phyloP scores from a whole-genome alignment of 2,329 filamentous ascomycete species.

The Diplodia intermedia region DNA sequence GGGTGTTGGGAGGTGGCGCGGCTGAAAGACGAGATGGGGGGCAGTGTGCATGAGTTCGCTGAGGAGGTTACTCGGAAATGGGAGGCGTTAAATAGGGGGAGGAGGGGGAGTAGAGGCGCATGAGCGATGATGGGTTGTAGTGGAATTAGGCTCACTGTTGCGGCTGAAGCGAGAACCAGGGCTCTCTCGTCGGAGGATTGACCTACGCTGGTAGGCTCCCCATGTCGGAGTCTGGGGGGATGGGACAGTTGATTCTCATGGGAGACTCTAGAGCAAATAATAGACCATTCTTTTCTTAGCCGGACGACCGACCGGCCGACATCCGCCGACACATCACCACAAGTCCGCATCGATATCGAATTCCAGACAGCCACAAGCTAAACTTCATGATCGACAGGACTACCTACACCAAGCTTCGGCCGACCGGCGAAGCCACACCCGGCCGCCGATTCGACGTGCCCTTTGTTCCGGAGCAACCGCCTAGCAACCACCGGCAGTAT shows the following conservation, averaged over 20 bases:
- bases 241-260: too few relatives aligned
- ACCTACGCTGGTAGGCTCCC: neutral
- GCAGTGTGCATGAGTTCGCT: neutral
- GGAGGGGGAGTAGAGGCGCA: neutral
- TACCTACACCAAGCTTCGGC: slow-evolving; percentile 12
- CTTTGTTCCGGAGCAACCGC: slow-evolving; percentile 8
- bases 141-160: neutral
- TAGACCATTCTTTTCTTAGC: neutral
- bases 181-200: neutral
- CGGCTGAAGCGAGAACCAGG: neutral
- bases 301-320: neutral
- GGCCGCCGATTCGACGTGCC: too few relatives aligned
- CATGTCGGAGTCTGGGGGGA: neutral
- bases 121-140: neutral
- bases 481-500: neutral
- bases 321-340: neutral
- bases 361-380: neutral
- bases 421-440: neutral
- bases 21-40: neutral
- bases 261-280: neutral
- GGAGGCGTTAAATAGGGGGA: neutral
- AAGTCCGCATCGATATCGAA: neutral
- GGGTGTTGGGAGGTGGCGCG: neutral
- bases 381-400: neutral
- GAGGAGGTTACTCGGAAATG: slow-evolving; percentile 2